Conservation (phyloP, 2,329 filamentous ascomycete genomes). For the Paraphoma sp. region DNA sequence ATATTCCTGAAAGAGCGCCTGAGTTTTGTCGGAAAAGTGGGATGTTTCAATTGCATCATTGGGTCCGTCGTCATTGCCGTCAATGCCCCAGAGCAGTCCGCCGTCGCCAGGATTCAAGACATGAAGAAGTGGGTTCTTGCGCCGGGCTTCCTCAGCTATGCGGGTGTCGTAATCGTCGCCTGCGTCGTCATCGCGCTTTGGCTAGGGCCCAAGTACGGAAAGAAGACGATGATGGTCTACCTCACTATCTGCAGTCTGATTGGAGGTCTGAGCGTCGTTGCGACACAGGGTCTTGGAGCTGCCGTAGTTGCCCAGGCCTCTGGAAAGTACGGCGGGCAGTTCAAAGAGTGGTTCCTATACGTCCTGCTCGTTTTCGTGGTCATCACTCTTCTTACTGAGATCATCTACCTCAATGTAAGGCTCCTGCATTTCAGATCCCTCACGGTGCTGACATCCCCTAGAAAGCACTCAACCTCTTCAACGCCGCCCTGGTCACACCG, state of each 20-base stretch:
- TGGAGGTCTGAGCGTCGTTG: conserved; percentile 91
- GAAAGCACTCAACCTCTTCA: conserved; percentile 99
- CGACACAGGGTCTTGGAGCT: conserved; percentile 89
- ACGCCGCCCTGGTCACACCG: conserved; percentile 93
- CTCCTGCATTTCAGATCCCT: background rate
- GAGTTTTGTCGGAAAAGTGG: conserved; percentile 94
- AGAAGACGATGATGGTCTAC: conserved; percentile 97
- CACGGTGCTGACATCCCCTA: conserved; percentile 51
- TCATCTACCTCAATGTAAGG: conserved; percentile 93
- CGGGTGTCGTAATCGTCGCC: conserved; percentile 80
- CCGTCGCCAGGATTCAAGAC: conserved; percentile 85
- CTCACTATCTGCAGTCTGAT: conserved; percentile 95
- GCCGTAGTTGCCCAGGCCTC: conserved; percentile 87
- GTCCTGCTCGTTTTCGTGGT: conserved; percentile 91
- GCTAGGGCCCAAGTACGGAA: conserved; percentile 86
- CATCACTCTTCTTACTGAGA: conserved; percentile 87
- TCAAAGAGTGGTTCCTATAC: conserved; percentile 97
- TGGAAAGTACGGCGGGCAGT: conserved; percentile 75
- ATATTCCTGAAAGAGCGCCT: conserved; percentile 96
- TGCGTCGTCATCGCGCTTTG: conserved; percentile 77
- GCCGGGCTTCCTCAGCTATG: conserved; percentile 85
- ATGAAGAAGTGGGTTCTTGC: conserved; percentile 88
- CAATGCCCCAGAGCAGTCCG: conserved; percentile 86
- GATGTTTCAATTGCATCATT: conserved; percentile 93
- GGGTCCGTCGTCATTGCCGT: conserved; percentile 93